A percentile compares a stretch with the other conserved stretches of the same genome.
These are phyloP conservation scores for Cajanus cajan DNA, from an alignment of 306 rosid genomes.

Conservation along the genomic window DNA sequence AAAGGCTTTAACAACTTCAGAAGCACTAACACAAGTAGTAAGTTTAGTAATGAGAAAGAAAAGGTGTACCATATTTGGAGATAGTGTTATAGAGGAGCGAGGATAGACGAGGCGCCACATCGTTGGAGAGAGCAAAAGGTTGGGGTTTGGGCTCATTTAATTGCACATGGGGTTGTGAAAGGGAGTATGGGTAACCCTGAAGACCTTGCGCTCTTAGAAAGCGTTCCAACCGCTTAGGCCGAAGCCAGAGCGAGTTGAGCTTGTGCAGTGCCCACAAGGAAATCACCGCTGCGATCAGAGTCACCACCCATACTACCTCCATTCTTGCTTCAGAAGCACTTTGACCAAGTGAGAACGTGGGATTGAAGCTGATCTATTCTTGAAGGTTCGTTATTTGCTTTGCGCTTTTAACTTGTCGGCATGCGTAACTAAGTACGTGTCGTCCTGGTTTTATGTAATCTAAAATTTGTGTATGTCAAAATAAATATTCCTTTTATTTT, in stretches of 20 bases:
- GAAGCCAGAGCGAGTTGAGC: conserved; percentile 44
- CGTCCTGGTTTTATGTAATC: too few species aligned
- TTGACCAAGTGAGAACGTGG: too few species aligned
- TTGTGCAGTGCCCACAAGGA: conserved; percentile 29
- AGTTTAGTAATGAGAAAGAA: too few species aligned
- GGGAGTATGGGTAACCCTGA: conserved; percentile 34
- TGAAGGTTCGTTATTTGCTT: too few species aligned
- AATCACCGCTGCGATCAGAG: not conserved
- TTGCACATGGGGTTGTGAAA: not conserved
- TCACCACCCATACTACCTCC: not conserved
- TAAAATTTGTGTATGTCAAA: too few species aligned
- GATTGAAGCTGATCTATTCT: too few species aligned
- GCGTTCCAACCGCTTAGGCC: conserved; percentile 46
- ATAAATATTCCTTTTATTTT: too few species aligned
- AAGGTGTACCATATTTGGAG: conserved; percentile 28
- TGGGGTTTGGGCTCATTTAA: not conserved
- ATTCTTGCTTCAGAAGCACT: not conserved
- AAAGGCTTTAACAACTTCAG: not conserved
- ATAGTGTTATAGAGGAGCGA: not conserved
- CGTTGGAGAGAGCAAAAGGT: conserved; percentile 38
- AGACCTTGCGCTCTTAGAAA: conserved; percentile 44
- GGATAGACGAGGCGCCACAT: conserved; percentile 19
- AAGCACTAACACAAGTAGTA: too few species aligned
- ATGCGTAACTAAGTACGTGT: too few species aligned
- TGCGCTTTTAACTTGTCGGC: too few species aligned